Conservation (phyloP, 306 rosid species). For the barrel medic (Medicago truncatula) region DNA sequence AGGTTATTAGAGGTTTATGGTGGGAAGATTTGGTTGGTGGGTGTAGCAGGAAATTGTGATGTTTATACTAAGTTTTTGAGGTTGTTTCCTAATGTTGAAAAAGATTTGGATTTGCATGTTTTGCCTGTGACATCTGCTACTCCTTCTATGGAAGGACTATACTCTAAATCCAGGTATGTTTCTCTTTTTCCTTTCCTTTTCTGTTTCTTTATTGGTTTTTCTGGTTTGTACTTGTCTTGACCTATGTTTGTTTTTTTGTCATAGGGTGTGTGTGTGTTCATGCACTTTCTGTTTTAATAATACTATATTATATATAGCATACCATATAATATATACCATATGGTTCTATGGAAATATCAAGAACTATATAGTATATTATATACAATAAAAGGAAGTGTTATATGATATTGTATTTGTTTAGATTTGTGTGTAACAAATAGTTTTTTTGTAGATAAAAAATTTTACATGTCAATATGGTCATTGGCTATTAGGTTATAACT, state of each 20-base stretch:
- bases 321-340: not conserved
- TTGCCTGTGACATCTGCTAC: conserved; percentile 80
- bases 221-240: conserved; percentile 31
- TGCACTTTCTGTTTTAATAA: conserved; percentile 28
- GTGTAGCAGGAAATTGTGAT: conserved; percentile 61
- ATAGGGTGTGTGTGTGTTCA: not conserved
- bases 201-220: conserved; percentile 33
- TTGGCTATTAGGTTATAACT: conserved; percentile 32
- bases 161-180: conserved; percentile 81
- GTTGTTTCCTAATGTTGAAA: conserved; percentile 62
- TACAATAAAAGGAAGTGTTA: not conserved
- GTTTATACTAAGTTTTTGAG: conserved; percentile 57
- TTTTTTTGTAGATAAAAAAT: not conserved
- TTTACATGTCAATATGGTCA: conserved; percentile 19
- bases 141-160: conserved; percentile 58
- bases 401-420: conserved; percentile 19
- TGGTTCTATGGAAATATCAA: too few species aligned
- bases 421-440: conserved; percentile 28
- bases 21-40: conserved; percentile 78
- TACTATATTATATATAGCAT: not conserved
- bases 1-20: conserved; percentile 59
- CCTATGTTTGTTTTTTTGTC: conserved; percentile 15
- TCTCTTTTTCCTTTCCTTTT: not conserved
- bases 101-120: conserved; percentile 79
- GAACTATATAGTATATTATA: not conserved